Conservation (phyloP, 2,329 filamentous ascomycete genomes). For the Ploettnerulaceae sp. region DNA sequence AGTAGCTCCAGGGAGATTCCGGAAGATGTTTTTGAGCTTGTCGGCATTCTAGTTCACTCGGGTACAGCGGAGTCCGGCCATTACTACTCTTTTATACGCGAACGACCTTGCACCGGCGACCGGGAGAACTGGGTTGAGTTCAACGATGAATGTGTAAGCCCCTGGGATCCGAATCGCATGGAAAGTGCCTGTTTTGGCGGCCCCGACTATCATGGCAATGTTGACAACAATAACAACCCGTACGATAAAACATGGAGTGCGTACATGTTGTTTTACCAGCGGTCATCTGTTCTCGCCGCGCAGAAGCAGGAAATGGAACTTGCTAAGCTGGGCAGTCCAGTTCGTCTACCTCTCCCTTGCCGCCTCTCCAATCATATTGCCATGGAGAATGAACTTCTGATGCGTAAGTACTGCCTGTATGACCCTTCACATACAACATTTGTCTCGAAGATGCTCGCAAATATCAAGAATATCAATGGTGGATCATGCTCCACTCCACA, state of each 20-base stretch:
- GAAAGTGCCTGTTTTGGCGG: constrained; percentile 79
- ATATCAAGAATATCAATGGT: constrained; percentile 46
- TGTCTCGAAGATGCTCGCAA: constrained; percentile 55
- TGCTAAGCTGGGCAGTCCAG: constrained; percentile 36
- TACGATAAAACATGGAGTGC: constrained; percentile 77
- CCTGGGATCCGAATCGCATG: constrained; percentile 71
- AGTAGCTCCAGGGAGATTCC: constrained; percentile 49
- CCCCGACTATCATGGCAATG: constrained; percentile 47
- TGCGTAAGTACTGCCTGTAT: constrained; percentile 74
- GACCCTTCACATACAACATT: constrained; percentile 68
- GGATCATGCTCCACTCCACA: constrained; percentile 47
- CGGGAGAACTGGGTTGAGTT: constrained; percentile 75
- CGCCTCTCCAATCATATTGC: constrained; percentile 56
- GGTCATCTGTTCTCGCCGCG: constrained; percentile 58
- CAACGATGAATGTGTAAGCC: constrained; percentile 79
- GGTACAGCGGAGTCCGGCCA: constrained; percentile 92
- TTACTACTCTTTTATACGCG: constrained; percentile 93
- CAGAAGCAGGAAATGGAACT: constrained; percentile 45
- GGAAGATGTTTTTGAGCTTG: constrained; percentile 82
- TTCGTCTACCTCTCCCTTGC: constrained; percentile 43
- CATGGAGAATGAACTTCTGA: constrained; percentile 65
- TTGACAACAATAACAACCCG: constrained; percentile 41
- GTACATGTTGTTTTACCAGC: constrained; percentile 97
- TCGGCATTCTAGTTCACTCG: constrained; percentile 90
- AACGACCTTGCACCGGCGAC: constrained; percentile 56